Evolutionary conservation across 768 basidiomycete genomes (phyloP).

Genomic region (Mycena kentingensis): DNA sequence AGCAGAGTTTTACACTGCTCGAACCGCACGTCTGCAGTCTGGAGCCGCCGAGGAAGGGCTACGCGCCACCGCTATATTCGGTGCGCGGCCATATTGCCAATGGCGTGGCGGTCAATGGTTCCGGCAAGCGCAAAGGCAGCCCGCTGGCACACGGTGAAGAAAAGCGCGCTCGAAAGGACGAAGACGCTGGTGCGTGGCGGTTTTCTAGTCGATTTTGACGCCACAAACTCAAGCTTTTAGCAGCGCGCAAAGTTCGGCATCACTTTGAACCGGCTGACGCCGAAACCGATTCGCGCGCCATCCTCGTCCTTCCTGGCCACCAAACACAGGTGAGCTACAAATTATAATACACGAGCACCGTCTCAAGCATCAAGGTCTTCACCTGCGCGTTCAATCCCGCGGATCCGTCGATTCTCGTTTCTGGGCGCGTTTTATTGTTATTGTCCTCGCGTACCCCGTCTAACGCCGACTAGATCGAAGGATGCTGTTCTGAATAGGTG

Average conservation of each 20-base stretch:
- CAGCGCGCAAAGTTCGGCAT: constrained; percentile 40
- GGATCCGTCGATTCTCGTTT: constrained; percentile 59
- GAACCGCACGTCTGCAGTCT: constrained; percentile 71
- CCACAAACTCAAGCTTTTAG: constrained; percentile 35
- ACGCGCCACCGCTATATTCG: constrained; percentile 14
- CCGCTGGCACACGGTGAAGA: constrained; percentile 51
- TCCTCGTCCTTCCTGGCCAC: constrained; percentile 58
- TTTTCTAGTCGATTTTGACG: constrained; percentile 31
- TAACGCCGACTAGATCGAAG: constrained; percentile 58
- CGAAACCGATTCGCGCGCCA: constrained; percentile 41
- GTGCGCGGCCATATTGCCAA: constrained; percentile 6
- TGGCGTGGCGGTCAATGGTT: not conserved
- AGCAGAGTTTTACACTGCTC: constrained; percentile 70
- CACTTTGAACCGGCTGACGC: constrained; percentile 50
- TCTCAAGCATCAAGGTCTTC: constrained; percentile 57
- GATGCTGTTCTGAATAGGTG: constrained; percentile 76
- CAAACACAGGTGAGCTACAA: constrained; percentile 66
- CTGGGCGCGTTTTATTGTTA: constrained; percentile 55
- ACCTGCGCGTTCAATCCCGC: constrained; percentile 80
- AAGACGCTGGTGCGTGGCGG: constrained; percentile 53
- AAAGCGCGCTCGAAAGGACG: constrained; percentile 61
- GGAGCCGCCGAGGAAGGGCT: constrained; percentile 38
- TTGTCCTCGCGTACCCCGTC: constrained; percentile 11
- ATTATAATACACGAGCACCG: not conserved
- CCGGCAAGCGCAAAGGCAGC: constrained; percentile 54